Base-by-base conservation (phyloP, 2,329 filamentous ascomycete genomes). In the Blumeria hordei region DNA sequence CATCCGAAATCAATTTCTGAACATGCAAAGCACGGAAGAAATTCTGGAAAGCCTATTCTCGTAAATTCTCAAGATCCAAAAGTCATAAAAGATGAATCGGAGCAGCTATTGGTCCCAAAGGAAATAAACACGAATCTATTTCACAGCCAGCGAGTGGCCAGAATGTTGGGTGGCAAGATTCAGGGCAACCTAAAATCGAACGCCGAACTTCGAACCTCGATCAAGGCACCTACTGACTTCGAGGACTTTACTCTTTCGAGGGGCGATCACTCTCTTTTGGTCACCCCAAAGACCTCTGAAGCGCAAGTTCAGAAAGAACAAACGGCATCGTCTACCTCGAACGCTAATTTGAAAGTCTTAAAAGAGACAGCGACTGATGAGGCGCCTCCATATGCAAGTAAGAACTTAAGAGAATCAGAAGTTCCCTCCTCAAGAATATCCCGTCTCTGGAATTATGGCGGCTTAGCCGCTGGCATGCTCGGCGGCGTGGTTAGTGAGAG, bases 401-500 rank as follows among this genome's bases (percentile, higher is more conserved):
- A 93, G 64, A 73, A 83, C 57, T 79, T 98, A 65, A 76, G 83
- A 55, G 90, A 96, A 64, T 98, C 92, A 9, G 81, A 80, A 59
- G 88, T 98, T 0, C 92, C 92, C 1, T 85, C 92, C 0, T 87
- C 88, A 7, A 80, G 92, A 3, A 69, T 98, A 54, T 83, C 88
- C 45, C 77, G 92, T 55, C 70, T 98, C 28, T 95, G 90, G 85
- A 93, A 98, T 67, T 98, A 96, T 65, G 78, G 87, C 55, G 88
- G 92, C 0, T 75, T 98, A 5, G 92, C 88, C 32, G 90, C 88
- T 0, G 93, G 90, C 50, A 94, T 98, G 88, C 80, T 94, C 7
- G 85, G 93, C 62, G 92, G 92, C 0, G 88, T 88, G 33, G 79
- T 95, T 57, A 84, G 80, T 0, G 92, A 98, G 67, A 78, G 83